A percentile compares a stretch with the other conserved stretches of the same genome.
Evolutionary conservation across 352 stramenopile genomes (phyloP).

Genomic region (Globisporangium canariense): DNA sequence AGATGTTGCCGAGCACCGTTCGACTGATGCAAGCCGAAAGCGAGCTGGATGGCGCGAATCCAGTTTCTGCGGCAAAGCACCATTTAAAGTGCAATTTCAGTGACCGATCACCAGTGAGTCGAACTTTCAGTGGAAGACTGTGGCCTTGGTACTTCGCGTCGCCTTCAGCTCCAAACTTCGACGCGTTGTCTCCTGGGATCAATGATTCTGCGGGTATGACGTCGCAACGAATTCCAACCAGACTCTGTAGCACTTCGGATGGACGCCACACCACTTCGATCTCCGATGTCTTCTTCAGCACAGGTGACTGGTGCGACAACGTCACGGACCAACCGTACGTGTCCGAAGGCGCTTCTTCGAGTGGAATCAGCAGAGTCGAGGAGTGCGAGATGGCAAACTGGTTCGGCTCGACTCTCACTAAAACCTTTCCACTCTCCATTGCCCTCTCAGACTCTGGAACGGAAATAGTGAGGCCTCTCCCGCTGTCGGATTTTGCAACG

Average conservation of each 20-base stretch:
- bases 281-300: slow-evolving; percentile 17
- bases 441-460: slow-evolving; percentile 17
- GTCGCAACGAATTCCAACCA: slow-evolving; percentile 49
- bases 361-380: slow-evolving; percentile 59
- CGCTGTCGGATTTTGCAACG: slow-evolving; percentile 5
- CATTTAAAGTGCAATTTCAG: slow-evolving; percentile 55
- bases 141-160: slow-evolving; percentile 1
- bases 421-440: slow-evolving; percentile 7
- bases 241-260: slow-evolving; percentile 35
- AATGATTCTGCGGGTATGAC: slow-evolving; percentile 33
- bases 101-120: slow-evolving; percentile 29
- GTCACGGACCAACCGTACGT: slow-evolving; percentile 52
- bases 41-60: slow-evolving; percentile 59
- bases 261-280: slow-evolving; percentile 65
- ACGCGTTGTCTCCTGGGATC: slow-evolving; percentile 17
- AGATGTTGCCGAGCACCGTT: slow-evolving; percentile 60
- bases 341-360: slow-evolving; percentile 70
- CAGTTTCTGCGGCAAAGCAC: slow-evolving; percentile 57
- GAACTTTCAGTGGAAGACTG: slow-evolving; percentile 40
- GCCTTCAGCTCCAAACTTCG: not conserved
- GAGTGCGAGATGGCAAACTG: slow-evolving; percentile 41
- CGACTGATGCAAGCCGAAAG: slow-evolving; percentile 69
- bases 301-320: slow-evolving; percentile 35
- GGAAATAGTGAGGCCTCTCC: slow-evolving; percentile 10
- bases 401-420: slow-evolving; percentile 30